Evolutionary conservation across 257 asterid genomes (phyloP), one percentile per base, ranked within the genome.

Genomic region (Ajuga chamaepitys): DNA sequence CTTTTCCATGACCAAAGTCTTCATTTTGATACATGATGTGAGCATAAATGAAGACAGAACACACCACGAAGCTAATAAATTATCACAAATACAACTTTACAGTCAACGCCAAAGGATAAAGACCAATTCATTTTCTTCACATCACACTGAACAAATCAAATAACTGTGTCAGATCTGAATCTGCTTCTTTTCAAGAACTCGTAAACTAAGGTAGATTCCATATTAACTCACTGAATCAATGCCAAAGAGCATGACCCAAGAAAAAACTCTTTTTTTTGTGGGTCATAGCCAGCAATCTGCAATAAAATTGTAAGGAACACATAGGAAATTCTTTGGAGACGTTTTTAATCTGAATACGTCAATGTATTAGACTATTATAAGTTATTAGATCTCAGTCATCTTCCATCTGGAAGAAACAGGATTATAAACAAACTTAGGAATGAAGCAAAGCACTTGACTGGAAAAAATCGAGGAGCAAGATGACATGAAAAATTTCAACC

Each of bases 1-100:
- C 68, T 69, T 32, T 35, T 70, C 57, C 34, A 26, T 70, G 17
- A 40, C 71, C 58, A 47, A 56, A 67, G 67, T 35, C 32, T 52
- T 60, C 51, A 48, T 17, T 28, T 53, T 34, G 42, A 42, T 24
- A 20, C 35, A 53, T n/a, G 59, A 30, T 1, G 30, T 57, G 51
- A 40, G 35, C 58, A 58, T 4, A 26, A 35, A 67, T 50, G 18
- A 41, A 42, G 32, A 58, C 26, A 37, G 13, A 72, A 25, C 41
- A 57, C 24, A 66, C 38, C 42, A 58, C 32, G 71, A 30, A 45
- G 38, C 61, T 34, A 41, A 42, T 0, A 64, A 25, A 53, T 16
- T 26, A 40, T 53, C 55, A 66, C 28, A 42, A 67, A 54, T 14
- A 22, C 40, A 54, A 59, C 38, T 35, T 5, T 14, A 16, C 7